A percentile compares a stretch with the other conserved stretches of the same genome.
phyloP scores from a whole-genome alignment of 768 basidiomycete genomes.

The Podaxis pistillaris region DNA sequence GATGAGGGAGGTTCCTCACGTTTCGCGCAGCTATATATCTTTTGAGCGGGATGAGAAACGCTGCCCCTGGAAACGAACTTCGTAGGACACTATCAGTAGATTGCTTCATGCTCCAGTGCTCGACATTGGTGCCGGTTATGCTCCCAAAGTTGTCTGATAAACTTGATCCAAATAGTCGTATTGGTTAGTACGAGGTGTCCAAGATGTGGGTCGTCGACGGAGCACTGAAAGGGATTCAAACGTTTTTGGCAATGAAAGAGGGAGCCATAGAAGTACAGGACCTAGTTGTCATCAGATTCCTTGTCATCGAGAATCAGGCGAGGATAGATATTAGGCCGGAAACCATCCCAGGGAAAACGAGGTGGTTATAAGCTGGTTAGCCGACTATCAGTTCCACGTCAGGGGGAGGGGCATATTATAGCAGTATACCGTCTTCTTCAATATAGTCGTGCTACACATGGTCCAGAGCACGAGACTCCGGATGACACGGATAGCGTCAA shows the following conservation, averaged over 20 bases:
- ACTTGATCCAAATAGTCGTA: neutral
- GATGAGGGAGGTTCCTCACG: neutral
- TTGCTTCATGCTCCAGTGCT: too few relatives aligned
- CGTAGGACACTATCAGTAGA: neutral
- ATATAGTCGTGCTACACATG: too few relatives aligned
- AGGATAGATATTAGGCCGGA: neutral
- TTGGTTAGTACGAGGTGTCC: slow-evolving; percentile 1
- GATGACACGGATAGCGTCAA: too few relatives aligned
- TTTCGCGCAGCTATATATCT: neutral
- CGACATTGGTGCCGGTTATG: neutral
- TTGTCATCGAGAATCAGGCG: neutral
- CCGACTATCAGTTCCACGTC: too few relatives aligned
- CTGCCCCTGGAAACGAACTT: slow-evolving; percentile 1
- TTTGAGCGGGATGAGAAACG: neutral
- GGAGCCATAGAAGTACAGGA: slow-evolving; percentile 6
- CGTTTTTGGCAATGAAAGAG: neutral
- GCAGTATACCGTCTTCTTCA: too few relatives aligned
- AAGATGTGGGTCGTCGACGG: neutral
- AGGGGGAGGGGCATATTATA: too few relatives aligned
- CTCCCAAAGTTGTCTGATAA: neutral
- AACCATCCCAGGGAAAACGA: neutral
- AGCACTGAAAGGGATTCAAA: neutral
- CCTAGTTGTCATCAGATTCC: neutral
- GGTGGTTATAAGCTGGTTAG: neutral
- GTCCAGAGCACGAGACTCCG: too few relatives aligned